Conservation (phyloP, 768 basidiomycete species). For the Tylopilus plumbeoviolaceoides region DNA sequence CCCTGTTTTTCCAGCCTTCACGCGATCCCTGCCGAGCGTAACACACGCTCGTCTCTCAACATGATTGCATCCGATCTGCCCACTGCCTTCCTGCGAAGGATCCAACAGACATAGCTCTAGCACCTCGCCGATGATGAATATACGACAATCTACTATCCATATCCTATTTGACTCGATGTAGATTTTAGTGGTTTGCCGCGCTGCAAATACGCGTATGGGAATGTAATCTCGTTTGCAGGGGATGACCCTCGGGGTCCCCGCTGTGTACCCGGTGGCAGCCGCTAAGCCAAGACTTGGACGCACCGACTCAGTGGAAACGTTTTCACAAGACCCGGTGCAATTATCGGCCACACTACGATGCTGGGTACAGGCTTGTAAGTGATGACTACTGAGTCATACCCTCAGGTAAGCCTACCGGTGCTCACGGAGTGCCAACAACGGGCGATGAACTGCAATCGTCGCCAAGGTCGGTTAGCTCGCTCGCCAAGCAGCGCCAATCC, state of each 20-base stretch:
- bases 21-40: background rate
- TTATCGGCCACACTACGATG: too few relatives aligned
- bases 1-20: background rate
- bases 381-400: too few relatives aligned
- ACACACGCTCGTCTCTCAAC: background rate
- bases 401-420: background rate
- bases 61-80: background rate
- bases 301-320: too few relatives aligned
- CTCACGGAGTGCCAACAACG: background rate
- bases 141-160: conserved; percentile 3
- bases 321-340: too few relatives aligned
- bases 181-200: background rate
- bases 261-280: background rate
- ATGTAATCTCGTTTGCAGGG: background rate
- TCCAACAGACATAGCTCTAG: background rate
- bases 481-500: background rate
- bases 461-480: too few relatives aligned
- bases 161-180: background rate
- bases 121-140: background rate
- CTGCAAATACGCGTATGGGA: background rate
- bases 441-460: background rate
- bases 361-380: too few relatives aligned
- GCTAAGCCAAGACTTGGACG: too few relatives aligned
- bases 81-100: background rate
- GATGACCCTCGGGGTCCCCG: background rate